Evolutionary conservation across 306 rosid genomes (phyloP).

Genomic region (Sphenostylis stenocarpa): DNA sequence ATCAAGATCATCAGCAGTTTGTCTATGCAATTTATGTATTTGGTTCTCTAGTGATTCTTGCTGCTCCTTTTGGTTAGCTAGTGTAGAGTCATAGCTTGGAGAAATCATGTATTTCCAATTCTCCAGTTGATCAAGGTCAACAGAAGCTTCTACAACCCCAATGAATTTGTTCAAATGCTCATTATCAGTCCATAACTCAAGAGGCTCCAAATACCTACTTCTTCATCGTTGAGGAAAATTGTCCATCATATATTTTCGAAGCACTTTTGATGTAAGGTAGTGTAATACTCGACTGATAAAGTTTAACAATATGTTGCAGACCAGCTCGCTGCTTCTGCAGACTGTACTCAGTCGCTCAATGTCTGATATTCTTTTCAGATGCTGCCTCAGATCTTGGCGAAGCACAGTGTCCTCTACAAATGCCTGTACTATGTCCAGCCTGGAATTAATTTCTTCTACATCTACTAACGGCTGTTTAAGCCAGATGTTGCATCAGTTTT

Average conservation of each 20-base stretch:
- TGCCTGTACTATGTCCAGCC: slow-evolving; percentile 89
- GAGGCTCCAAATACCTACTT: slow-evolving; percentile 63
- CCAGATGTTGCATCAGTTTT: slow-evolving; percentile 97
- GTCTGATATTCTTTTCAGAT: slow-evolving; percentile 89
- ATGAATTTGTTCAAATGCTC: slow-evolving; percentile 74
- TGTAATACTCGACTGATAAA: slow-evolving; percentile 91
- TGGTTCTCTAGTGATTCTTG: slow-evolving; percentile 69
- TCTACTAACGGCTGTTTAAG: slow-evolving; percentile 90
- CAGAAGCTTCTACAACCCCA: slow-evolving; percentile 83
- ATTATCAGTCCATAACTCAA: slow-evolving; percentile 75
- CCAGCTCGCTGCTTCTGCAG: slow-evolving; percentile 86
- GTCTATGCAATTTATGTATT: slow-evolving; percentile 73
- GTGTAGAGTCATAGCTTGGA: slow-evolving; percentile 72
- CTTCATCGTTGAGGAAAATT: slow-evolving; percentile 69
- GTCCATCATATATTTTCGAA: slow-evolving; percentile 68
- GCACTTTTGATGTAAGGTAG: slow-evolving; percentile 77
- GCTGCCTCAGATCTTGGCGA: slow-evolving; percentile 85
- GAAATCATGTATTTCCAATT: slow-evolving; percentile 93
- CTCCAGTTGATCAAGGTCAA: slow-evolving; percentile 96
- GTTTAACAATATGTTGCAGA: slow-evolving; percentile 88
- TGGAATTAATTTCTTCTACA: slow-evolving; percentile 70
- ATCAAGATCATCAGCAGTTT: slow-evolving; percentile 86
- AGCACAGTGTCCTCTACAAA: slow-evolving; percentile 89
- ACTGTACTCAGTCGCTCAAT: slow-evolving; percentile 75
- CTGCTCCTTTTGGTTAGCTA: slow-evolving; percentile 63